Conservation (phyloP, 148 eudicot species). For the Rhododendron ferrugineum region DNA sequence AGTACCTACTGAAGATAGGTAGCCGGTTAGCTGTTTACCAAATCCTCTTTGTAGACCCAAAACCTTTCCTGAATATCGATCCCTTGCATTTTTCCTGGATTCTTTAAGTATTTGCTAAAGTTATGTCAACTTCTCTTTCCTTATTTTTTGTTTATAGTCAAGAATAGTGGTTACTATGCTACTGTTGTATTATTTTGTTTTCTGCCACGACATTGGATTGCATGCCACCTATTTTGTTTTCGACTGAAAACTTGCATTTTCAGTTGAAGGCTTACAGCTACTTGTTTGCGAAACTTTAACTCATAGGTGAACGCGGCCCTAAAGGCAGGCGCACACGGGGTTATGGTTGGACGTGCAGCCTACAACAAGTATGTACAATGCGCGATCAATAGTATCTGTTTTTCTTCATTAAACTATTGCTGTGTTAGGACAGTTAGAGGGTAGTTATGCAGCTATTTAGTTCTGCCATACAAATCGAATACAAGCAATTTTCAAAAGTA, state of each 20-base stretch:
- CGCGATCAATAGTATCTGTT: not conserved
- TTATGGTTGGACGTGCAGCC: constrained; percentile 95
- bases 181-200: not conserved
- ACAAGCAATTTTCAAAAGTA: not conserved
- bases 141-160: not conserved
- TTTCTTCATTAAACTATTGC: not conserved
- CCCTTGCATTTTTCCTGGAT: not conserved
- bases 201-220: not conserved
- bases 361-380: constrained; percentile 52
- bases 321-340: constrained; percentile 86
- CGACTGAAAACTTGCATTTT: not conserved
- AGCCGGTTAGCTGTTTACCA: not conserved
- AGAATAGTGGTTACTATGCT: not conserved
- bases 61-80: not conserved
- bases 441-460: not conserved
- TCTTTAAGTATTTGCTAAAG: not conserved
- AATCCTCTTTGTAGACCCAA: not conserved
- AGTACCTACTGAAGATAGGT: not conserved
- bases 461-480: not conserved
- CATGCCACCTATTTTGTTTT: not conserved
- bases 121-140: not conserved
- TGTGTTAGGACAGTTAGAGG: not conserved
- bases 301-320: constrained; percentile 79
- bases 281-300: constrained; percentile 7
- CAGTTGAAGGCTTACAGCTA: not conserved